Evolutionary conservation across 352 stramenopile genomes (phyloP), one percentile per base, ranked within the genome.

Genomic region (Globisporangium cystogenes): DNA sequence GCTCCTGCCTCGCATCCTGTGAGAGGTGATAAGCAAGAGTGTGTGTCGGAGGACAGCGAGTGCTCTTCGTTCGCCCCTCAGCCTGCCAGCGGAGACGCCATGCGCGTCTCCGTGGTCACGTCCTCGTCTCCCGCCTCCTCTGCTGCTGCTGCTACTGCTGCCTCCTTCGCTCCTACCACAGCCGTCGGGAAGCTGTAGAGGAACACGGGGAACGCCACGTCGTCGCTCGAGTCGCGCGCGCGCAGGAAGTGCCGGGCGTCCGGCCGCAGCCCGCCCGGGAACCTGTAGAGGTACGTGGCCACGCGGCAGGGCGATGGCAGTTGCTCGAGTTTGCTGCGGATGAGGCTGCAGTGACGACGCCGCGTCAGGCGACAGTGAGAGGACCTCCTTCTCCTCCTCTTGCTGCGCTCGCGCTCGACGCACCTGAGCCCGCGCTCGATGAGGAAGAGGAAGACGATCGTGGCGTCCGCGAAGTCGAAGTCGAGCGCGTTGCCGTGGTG

Each of bases 361-460:
- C 26, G 26, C 26, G 26, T 29, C 26, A 29, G 26, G 3, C 26
- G 5, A 29, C 2, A 5, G 26, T 5, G 2, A 5, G 26, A 29
- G 26, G 26, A 29, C 3, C 3, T 6, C 3, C 26, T 2, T 6
- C 3, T 29, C 3, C 26, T 29, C 3, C 26, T 29, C 26, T 29
- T n/a, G n/a, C n/a, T n/a, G n/a, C n/a, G n/a, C n/a, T n/a, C n/a
- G n/a, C n/a, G n/a, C n/a, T n/a, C n/a, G n/a, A n/a, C 63, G 40
- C 68, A 90, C 76, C 74, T 67, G 49, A 93, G 62, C 0, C 82
- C 82, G 18, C 76, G 75, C 39, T 80, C 66, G 36, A 93, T 90
- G 51, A 93, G 76, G 37, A 93, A 93, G 41, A 93, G 66, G 55
- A 93, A 93, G 47, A 93, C 59, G 45, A 93, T 56, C 10, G 77